phyloP scores from a whole-genome alignment of 2,329 filamentous ascomycete genomes.

The Claviceps spartinae region DNA sequence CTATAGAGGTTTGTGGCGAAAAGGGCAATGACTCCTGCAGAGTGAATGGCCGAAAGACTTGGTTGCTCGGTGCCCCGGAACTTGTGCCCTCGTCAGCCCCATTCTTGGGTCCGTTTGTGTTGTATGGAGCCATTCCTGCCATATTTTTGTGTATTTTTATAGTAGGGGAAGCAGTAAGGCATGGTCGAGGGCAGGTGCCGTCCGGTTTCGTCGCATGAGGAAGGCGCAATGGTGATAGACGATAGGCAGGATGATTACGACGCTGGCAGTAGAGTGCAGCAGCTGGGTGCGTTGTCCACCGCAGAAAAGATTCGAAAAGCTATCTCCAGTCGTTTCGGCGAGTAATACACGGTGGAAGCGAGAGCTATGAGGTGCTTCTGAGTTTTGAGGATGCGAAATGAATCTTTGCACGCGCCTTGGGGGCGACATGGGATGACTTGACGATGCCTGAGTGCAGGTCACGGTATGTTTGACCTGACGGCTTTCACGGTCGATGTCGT shows the following conservation, averaged over 20 bases:
- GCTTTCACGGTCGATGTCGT: background rate
- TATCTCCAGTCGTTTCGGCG: background rate
- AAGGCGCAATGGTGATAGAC: slow-evolving; percentile 4
- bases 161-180: slow-evolving; percentile 16
- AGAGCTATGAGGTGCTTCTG: background rate
- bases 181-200: slow-evolving; percentile 17
- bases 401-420: background rate
- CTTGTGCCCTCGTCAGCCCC: slow-evolving; percentile 17
- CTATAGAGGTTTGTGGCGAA: slow-evolving; percentile 67
- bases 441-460: background rate
- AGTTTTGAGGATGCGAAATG: background rate
- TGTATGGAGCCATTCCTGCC: slow-evolving; percentile 18
- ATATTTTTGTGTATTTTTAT: slow-evolving; percentile 17
- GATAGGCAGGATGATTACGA: slow-evolving; percentile 2
- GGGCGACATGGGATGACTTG: background rate
- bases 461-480: background rate
- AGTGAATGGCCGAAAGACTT: slow-evolving; percentile 36
- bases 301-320: background rate
- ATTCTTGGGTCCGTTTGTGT: slow-evolving; percentile 20
- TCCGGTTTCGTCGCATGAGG: slow-evolving; percentile 16
- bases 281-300: background rate
- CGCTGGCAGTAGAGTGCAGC: background rate
- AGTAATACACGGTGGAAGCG: background rate
- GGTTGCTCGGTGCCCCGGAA: slow-evolving; percentile 11
- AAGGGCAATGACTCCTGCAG: slow-evolving; percentile 70